These are phyloP conservation scores for Iris macrosiphon DNA, from an alignment of 106 monocot genomes.

Conservation along the genomic window DNA sequence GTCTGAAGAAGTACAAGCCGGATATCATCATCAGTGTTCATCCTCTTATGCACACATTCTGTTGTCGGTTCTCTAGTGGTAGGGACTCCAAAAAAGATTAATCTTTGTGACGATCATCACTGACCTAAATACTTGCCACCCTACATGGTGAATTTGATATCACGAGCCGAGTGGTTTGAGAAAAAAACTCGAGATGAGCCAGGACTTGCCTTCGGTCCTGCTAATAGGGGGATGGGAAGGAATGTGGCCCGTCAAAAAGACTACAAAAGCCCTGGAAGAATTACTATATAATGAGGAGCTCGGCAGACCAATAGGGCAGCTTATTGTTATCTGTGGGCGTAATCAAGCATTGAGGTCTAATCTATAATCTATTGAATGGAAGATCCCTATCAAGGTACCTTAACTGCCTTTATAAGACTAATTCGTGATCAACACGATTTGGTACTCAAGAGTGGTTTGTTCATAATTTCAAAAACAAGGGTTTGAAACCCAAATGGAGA, in stretches of 20 bases:
- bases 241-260: slow-evolving; percentile 82
- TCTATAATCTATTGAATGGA: slow-evolving; percentile 43
- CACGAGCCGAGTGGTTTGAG: slow-evolving; percentile 51
- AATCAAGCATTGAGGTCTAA: slow-evolving; percentile 47
- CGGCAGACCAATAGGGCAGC: slow-evolving; percentile 51
- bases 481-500: slow-evolving; percentile 82
- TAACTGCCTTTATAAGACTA: not conserved
- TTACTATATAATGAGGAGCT: slow-evolving; percentile 37
- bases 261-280: slow-evolving; percentile 68
- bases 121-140: slow-evolving; percentile 96
- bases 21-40: slow-evolving; percentile 95
- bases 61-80: slow-evolving; percentile 81
- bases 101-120: slow-evolving; percentile 88
- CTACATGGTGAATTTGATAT: slow-evolving; percentile 50
- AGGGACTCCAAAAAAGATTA: slow-evolving; percentile 74
- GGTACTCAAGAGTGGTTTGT: not conserved
- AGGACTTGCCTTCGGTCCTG: slow-evolving; percentile 56
- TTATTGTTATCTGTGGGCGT: slow-evolving; percentile 65
- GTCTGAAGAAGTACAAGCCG: slow-evolving; percentile 94
- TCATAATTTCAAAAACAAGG: slow-evolving; percentile 41
- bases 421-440: too few species aligned
- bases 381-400: slow-evolving; percentile 54
- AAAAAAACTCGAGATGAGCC: slow-evolving; percentile 57
- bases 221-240: slow-evolving; percentile 84
- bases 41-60: slow-evolving; percentile 98